A percentile compares a stretch with the other conserved stretches of the same genome.
These are phyloP conservation scores for Colletotrichum sp. DNA, from an alignment of 2,329 filamentous ascomycete species.

Conservation along the genomic window DNA sequence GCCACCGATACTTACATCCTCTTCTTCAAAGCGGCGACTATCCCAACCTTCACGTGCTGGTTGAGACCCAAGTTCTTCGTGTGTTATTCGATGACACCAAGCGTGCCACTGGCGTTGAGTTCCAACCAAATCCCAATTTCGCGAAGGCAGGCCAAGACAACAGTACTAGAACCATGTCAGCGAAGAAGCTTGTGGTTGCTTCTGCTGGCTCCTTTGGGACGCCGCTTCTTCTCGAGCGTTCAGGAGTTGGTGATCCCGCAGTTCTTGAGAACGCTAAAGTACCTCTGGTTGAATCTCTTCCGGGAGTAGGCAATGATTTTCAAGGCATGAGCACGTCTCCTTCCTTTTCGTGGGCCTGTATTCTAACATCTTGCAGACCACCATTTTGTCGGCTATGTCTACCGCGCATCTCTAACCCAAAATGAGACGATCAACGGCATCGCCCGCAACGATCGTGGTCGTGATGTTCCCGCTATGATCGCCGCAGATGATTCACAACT, in stretches of 20 bases:
- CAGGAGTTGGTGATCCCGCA: not conserved
- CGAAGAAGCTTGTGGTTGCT: not conserved
- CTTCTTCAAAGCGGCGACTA: slow-evolving; percentile 28
- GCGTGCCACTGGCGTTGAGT: not conserved
- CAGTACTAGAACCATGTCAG: not conserved
- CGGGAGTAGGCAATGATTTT: not conserved
- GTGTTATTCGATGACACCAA: not conserved
- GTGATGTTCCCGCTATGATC: slow-evolving; percentile 19
- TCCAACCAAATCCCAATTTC: not conserved
- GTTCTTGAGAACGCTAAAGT: not conserved
- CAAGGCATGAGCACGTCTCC: not conserved
- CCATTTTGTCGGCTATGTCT: slow-evolving; percentile 55
- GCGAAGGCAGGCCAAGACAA: not conserved
- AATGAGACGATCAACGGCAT: slow-evolving; percentile 56
- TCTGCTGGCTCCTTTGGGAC: not conserved
- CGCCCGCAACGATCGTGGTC: slow-evolving; percentile 46
- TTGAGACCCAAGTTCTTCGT: not conserved
- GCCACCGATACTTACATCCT: slow-evolving; percentile 31
- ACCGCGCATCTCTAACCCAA: slow-evolving; percentile 41
- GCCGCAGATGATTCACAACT: slow-evolving; percentile 37
- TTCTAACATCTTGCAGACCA: not conserved
- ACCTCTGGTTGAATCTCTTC: not conserved
- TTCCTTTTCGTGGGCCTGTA: accelerated
- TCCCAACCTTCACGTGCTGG: slow-evolving; percentile 32
- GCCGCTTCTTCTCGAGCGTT: not conserved